Base-by-base conservation (phyloP, 176 grass and related monocot genomes). In the Miscanthus lutarioriparius region DNA sequence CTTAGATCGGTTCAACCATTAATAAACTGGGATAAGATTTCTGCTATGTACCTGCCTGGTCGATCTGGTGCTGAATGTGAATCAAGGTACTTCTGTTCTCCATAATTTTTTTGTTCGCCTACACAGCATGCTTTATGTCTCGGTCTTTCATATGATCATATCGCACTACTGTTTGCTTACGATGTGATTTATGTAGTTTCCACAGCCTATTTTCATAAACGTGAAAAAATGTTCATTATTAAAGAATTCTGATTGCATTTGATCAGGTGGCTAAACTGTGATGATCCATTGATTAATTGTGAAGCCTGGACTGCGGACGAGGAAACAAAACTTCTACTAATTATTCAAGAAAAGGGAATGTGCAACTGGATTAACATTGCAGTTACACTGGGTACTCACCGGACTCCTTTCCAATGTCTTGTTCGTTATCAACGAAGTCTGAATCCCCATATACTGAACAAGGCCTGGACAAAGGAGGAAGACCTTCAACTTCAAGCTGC, bases 351-450 rank as follows among this genome's bases (percentile, higher is more conserved):
- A 48, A 88, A 85, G 63, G 95, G 95, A 69, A 79, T 98, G 84
- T 88, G 82, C 78, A 95, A 98, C 73, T 98, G 96, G 96, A 90
- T 98, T 86, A 88, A 95, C 65, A 92, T 93, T 78, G 88, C 96
- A 5, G 67, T 78, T 69, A 80, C 88, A 20, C 76, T 98, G 90
- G 91, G 89, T 77, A 93, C 91, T 14, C 62, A 92, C 37, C 82
- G 96, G 69, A 98, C 96, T 73, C 96, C 96, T 81, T 98, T 93
- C 68, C 92, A 98, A 40, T 98, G 96, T 82, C 78, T 98, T 81
- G 86, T 74, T 87, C 96, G 89, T 75, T 98, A 98, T 56, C 96
- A 98, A 70, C 85, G 96, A 74, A 98, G 96, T 88, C 91, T 98
- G 75, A 98, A 98, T 91, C 93, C 93, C 86, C 85, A 91, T 85